A percentile compares a stretch with the other conserved stretches of the same genome.
These are phyloP conservation scores for Exophiala calicioides DNA, from an alignment of 2,329 filamentous ascomycete genomes.

Conservation along the genomic window DNA sequence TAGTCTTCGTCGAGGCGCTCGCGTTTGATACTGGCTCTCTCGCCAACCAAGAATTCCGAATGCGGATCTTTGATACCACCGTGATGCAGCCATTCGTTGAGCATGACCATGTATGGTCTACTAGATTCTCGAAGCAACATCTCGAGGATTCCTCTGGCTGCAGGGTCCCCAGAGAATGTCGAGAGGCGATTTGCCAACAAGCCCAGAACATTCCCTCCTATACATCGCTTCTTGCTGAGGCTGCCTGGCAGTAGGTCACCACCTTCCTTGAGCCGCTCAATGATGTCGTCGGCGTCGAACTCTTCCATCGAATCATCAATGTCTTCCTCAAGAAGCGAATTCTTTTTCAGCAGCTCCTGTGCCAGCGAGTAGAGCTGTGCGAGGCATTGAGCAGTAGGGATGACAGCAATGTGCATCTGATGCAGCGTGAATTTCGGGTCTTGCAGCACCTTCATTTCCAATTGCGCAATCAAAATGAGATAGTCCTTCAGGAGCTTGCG, in stretches of 20 bases:
- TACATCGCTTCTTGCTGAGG: conserved; percentile 89
- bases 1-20: conserved; percentile 94
- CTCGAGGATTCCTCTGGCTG: conserved; percentile 77
- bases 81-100: conserved; percentile 98
- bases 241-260: conserved; percentile 77
- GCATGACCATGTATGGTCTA: conserved; percentile 93
- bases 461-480: conserved; percentile 83
- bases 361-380: conserved; percentile 84
- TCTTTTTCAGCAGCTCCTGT: conserved; percentile 83
- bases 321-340: conserved; percentile 81
- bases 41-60: conserved; percentile 89
- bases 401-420: conserved; percentile 85
- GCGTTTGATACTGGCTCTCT: conserved; percentile 90
- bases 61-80: conserved; percentile 94
- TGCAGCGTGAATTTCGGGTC: conserved; percentile 89
- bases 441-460: conserved; percentile 89
- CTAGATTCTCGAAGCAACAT: conserved; percentile 83
- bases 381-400: conserved; percentile 88
- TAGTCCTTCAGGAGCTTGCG: conserved; percentile 91
- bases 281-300: conserved; percentile 83
- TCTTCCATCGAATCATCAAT: conserved; percentile 70
- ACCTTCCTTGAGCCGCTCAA: conserved; percentile 85
- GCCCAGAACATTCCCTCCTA: conserved; percentile 92
- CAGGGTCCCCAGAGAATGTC: conserved; percentile 89
- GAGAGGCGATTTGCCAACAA: conserved; percentile 81